Conservation (phyloP, 257 asterid genomes). For the Thymus quinquecostatus region DNA sequence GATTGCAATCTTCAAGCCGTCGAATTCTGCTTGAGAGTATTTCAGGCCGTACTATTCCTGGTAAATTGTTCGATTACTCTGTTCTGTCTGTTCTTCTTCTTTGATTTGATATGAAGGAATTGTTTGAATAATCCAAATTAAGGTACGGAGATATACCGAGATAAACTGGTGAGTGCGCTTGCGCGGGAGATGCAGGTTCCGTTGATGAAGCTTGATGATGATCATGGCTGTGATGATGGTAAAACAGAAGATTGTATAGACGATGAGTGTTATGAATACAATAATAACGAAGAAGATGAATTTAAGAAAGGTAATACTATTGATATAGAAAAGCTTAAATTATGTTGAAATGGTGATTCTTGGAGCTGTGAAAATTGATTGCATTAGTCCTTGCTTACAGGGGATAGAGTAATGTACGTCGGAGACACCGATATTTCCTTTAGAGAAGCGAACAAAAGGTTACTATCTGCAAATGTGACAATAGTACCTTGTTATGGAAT, state of each 20-base stretch:
- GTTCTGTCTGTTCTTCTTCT: too few species aligned
- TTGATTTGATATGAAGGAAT: too few species aligned
- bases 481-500: neutral
- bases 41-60: constrained; percentile 50
- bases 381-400: constrained; percentile 39
- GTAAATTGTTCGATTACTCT: too few species aligned
- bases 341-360: neutral
- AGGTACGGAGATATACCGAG: constrained; percentile 84
- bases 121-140: neutral
- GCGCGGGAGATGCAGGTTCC: constrained; percentile 76
- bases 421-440: neutral
- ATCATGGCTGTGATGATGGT: too few species aligned
- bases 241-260: too few species aligned
- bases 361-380: neutral
- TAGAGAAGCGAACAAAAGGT: constrained; percentile 40
- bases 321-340: neutral
- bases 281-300: too few species aligned
- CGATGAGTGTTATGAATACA: neutral
- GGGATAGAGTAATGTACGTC: constrained; percentile 47
- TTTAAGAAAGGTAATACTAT: neutral
- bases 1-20: constrained; percentile 65
- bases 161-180: constrained; percentile 78
- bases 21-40: constrained; percentile 71
- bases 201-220: constrained; percentile 57
- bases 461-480: neutral